Evolutionary conservation across 345 rosid species (phyloP).

Genomic region (Garcia nutans): DNA sequence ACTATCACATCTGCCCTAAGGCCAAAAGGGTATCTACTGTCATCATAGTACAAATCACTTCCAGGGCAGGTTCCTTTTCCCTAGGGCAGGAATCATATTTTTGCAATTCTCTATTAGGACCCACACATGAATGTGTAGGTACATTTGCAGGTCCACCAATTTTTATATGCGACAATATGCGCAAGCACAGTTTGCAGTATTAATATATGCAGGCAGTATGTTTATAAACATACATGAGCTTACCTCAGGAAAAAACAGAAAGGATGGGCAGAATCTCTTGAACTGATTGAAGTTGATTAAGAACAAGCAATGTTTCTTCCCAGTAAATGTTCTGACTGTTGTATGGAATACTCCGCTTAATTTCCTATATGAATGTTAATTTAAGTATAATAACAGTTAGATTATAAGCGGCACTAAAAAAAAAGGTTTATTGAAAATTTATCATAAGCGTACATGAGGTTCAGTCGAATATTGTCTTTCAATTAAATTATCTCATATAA

Average conservation of each 20-base stretch:
- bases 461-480: neutral
- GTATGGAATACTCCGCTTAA: constrained; percentile 22
- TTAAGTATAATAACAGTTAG: neutral
- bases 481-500: neutral
- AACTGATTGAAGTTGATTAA: constrained; percentile 52
- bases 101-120: neutral
- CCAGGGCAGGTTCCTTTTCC: neutral
- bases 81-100: neutral
- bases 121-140: neutral
- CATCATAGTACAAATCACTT: neutral
- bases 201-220: neutral
- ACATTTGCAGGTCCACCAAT: neutral
- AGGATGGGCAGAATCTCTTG: constrained; percentile 65
- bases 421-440: neutral
- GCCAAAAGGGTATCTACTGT: too few relatives aligned
- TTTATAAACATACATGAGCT: neutral
- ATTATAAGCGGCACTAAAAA: neutral
- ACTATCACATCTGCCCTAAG: neutral
- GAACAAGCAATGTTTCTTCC: constrained; percentile 40
- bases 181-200: neutral
- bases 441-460: neutral
- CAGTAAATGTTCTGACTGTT: constrained; percentile 30
- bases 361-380: constrained; percentile 42
- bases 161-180: neutral
- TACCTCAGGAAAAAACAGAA: constrained; percentile 79